Evolutionary conservation across 345 rosid species (phyloP).

Genomic region (Eutrema yunnanense): DNA sequence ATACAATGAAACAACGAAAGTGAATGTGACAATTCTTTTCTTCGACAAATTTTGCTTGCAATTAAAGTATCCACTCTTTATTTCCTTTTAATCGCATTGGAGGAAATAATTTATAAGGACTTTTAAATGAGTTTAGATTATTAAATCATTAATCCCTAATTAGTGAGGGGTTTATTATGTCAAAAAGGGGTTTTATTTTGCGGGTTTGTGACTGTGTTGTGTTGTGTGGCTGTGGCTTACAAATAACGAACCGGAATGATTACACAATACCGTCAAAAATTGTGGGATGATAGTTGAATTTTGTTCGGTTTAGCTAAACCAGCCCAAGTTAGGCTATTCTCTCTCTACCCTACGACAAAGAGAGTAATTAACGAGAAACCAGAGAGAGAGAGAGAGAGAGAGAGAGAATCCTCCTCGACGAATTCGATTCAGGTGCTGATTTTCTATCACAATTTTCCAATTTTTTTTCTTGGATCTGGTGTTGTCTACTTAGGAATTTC

Average conservation of each 20-base stretch:
- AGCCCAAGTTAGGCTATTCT: neutral
- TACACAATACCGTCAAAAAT: neutral
- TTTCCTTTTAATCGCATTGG: too few relatives aligned
- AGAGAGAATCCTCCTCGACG: slow-evolving; percentile 11
- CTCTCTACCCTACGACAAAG: slow-evolving; percentile 5
- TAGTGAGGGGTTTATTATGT: neutral
- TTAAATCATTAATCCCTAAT: neutral
- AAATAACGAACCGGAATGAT: slow-evolving; percentile 13
- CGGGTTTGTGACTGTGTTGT: neutral
- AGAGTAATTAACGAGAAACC: slow-evolving; percentile 15
- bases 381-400: slow-evolving; percentile 2
- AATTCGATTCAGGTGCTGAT: slow-evolving; percentile 21
- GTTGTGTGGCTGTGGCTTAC: slow-evolving; percentile 13
- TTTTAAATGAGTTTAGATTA: neutral
- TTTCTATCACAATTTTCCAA: neutral
- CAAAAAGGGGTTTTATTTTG: neutral
- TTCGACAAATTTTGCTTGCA: too few relatives aligned
- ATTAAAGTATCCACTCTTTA: too few relatives aligned
- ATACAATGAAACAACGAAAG: too few relatives aligned
- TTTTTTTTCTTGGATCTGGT: slow-evolving; percentile 21
- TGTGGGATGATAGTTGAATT: neutral
- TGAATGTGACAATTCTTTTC: too few relatives aligned
- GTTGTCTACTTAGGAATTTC: neutral
- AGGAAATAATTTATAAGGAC: too few relatives aligned
- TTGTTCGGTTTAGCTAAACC: slow-evolving; percentile 22